phyloP scores from a whole-genome alignment of 2,329 filamentous ascomycete species.

The Cercospora janseana region DNA sequence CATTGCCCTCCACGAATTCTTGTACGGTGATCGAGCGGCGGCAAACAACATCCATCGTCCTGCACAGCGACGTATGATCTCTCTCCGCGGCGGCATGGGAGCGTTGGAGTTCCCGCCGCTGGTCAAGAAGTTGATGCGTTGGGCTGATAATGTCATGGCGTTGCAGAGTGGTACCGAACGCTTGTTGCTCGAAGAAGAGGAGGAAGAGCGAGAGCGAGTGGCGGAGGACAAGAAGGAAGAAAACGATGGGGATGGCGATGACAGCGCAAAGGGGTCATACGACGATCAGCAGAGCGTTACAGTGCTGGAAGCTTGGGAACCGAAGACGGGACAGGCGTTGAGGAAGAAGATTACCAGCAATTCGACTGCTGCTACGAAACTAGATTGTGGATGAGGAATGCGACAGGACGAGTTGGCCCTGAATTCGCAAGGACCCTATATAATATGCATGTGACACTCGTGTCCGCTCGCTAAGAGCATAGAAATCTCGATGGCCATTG shows the following conservation, averaged over 20 bases:
- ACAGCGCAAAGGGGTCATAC: conserved; percentile 19
- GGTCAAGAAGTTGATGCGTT: conserved; percentile 37
- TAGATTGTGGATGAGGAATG: not conserved
- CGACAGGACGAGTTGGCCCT: no score
- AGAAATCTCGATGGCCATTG: no score
- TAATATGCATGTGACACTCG: no score
- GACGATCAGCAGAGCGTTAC: conserved; percentile 31
- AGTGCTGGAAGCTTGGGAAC: conserved; percentile 34
- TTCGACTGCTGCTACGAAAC: conserved; percentile 31
- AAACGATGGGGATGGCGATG: conserved; percentile 32
- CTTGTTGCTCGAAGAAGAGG: no score
- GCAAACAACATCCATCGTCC: conserved; percentile 35
- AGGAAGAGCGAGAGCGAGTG: no score
- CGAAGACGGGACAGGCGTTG: conserved; percentile 30
- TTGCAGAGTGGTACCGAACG: conserved; percentile 33
- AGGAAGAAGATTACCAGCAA: conserved; percentile 32
- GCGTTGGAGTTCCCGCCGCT: conserved; percentile 34
- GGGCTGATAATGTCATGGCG: conserved; percentile 36
- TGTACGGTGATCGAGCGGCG: conserved; percentile 36
- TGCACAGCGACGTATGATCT: conserved; percentile 37
- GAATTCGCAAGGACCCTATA: no score
- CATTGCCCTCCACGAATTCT: conserved; percentile 36
- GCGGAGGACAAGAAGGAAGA: no score
- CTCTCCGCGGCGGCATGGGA: conserved; percentile 35
- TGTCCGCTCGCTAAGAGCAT: no score